Conservation (phyloP, 1,139 yeast species). For the Schizosaccharomyces versatilis region DNA sequence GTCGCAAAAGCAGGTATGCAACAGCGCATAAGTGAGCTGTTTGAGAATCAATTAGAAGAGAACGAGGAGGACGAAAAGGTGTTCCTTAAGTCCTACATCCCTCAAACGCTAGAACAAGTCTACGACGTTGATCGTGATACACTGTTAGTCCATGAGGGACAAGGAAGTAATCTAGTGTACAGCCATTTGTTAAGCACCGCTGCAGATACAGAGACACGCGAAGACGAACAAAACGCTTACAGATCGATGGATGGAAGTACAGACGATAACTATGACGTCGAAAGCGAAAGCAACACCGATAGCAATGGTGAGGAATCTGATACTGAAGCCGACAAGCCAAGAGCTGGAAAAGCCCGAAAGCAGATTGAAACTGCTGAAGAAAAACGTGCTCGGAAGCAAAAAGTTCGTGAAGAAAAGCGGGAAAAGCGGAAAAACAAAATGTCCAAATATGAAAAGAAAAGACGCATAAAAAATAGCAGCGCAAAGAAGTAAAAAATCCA, state of each 20-base stretch:
- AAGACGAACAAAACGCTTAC: conserved; percentile 16
- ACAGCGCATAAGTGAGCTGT: neutral
- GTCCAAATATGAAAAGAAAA: conserved; percentile 73
- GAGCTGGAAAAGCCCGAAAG: conserved; percentile 29
- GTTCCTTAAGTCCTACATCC: conserved; percentile 69
- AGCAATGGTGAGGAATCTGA: conserved; percentile 17
- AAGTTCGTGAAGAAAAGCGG: conserved; percentile 59
- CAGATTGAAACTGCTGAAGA: conserved; percentile 46
- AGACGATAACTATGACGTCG: conserved; percentile 22
- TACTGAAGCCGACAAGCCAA: conserved; percentile 15
- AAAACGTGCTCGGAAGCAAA: conserved; percentile 67
- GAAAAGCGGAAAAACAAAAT: conserved; percentile 78
- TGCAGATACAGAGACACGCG: conserved; percentile 14
- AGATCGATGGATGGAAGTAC: conserved; percentile 21
- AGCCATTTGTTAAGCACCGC: conserved; percentile 17
- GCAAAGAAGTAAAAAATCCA: conserved; percentile 1
- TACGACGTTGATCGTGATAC: conserved; percentile 58
- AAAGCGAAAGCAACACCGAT: conserved; percentile 19
- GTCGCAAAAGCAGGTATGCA: neutral
- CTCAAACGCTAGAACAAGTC: conserved; percentile 33
- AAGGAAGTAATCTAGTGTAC: conserved; percentile 47
- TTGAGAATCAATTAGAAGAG: conserved; percentile 24
- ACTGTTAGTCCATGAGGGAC: conserved; percentile 57
- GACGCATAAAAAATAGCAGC: neutral
- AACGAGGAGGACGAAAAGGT: conserved; percentile 54